Evolutionary conservation across 202 grass and related monocot genomes (phyloP), one percentile per base, ranked within the genome.

Genomic region (Bolboschoenoplectus hybrid): DNA sequence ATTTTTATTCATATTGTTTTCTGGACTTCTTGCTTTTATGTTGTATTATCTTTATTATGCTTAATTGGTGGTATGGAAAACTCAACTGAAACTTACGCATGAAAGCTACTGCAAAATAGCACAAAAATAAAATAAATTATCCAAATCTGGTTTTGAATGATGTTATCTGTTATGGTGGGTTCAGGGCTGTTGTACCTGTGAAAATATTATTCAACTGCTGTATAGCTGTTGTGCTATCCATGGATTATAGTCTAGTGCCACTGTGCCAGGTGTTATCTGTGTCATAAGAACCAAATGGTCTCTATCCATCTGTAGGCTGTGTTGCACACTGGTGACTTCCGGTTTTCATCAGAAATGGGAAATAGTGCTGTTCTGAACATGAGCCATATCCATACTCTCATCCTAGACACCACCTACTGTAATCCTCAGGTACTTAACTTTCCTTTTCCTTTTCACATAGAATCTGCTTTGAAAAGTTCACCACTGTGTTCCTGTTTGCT

Each of bases 361-460:
- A 93, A 87, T 83, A 93, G 91, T 91, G 39, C 81, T 78, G 56
- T 92, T 58, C 88, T 98, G 83, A 82, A 85, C 60, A 89, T 87
- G 81, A 93, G 82, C 81, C 81, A 73, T 74, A 88, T 98, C 81
- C 87, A 98, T 82, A 95, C 93, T 34, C 90, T 98, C 68, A 95
- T 98, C 85, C 89, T 98, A 73, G 93, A 98, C 74, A 98, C 93
- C 55, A 98, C 95, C 76, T 98, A 97, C 66, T 95, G 95, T 77
- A 93, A 88, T 91, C 88, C 95, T 26, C 87, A 82, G 81, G 95
- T 95, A 92, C 53, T 92, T 81, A 52, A 65, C 68, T 91, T 74
- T 16, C 58, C 63, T 45, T 88, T 45, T 39, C 66, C 19, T 78
- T 82, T 72, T 87, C 51, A 9, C 80, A 87, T 2, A 84, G 56